Evolutionary conservation across 2,329 filamentous ascomycete species (phyloP).

Genomic region (Fonsecaea pedrosoi): DNA sequence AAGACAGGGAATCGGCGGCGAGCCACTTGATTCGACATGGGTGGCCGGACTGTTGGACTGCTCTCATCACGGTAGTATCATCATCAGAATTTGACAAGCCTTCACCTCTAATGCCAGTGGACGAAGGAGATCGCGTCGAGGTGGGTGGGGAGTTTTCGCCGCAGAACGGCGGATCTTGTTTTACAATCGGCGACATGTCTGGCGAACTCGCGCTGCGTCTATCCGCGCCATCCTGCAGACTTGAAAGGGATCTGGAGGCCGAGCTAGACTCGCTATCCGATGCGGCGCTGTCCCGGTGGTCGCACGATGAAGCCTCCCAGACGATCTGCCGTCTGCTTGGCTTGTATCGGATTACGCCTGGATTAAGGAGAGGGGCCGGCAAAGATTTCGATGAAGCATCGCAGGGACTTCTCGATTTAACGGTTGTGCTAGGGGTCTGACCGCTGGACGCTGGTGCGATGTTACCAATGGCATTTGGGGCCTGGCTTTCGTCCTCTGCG

Average conservation of each 20-base stretch:
- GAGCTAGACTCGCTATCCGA: not conserved
- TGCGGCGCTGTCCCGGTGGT: not conserved
- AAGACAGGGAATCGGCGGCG: conserved; percentile 21
- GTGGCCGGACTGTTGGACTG: conserved; percentile 20
- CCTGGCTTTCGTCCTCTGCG: not conserved
- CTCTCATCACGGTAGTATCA: not conserved
- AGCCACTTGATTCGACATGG: conserved; percentile 29
- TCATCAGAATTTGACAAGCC: not conserved
- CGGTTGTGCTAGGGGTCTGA: not conserved
- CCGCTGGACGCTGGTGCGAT: not conserved
- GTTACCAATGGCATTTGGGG: not conserved
- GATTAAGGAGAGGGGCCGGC: not conserved
- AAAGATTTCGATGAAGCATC: not conserved
- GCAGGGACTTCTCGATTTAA: not conserved
- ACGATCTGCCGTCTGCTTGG: conserved; percentile 2
- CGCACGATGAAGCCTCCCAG: not conserved
- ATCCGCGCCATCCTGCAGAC: not conserved
- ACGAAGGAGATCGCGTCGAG: not conserved
- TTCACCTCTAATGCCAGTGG: not conserved
- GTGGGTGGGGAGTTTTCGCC: not conserved
- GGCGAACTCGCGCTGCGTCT: not conserved
- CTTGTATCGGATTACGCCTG: not conserved
- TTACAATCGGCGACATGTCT: not conserved
- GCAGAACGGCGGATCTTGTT: not conserved
- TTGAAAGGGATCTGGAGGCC: not conserved